Conservation (phyloP, 192 early-diverging fungal genomes). For the Coemansia sp. region DNA sequence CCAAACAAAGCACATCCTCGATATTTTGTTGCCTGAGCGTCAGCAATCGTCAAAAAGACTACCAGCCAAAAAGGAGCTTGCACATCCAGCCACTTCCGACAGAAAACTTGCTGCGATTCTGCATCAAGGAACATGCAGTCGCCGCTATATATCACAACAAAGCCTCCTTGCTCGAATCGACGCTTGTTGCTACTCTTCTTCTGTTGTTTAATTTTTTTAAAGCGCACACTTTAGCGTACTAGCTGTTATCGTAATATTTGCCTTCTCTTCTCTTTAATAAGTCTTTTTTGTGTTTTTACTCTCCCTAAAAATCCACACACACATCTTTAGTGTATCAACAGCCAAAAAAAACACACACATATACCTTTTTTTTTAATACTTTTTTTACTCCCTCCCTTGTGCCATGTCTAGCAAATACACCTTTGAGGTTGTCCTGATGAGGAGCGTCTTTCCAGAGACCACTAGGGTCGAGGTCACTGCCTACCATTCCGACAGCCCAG, state of each 20-base stretch:
- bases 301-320: not conserved
- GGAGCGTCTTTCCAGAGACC: slow-evolving; percentile 5
- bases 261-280: slow-evolving; percentile 6
- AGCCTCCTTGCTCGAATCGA: slow-evolving; percentile 3
- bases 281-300: slow-evolving; percentile 8
- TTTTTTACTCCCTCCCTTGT: not conserved
- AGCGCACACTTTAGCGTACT: slow-evolving; percentile 1
- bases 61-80: not conserved
- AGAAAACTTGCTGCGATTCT: not conserved
- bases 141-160: slow-evolving; percentile 2
- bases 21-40: not conserved
- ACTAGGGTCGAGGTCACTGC: slow-evolving; percentile 29
- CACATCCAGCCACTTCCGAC: not conserved
- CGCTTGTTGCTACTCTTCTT: not conserved
- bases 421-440: slow-evolving; percentile 17
- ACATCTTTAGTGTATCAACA: not conserved
- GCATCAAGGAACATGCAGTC: slow-evolving; percentile 1
- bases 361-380: not conserved
- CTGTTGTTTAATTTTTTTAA: not conserved
- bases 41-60: not conserved
- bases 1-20: slow-evolving; percentile 5
- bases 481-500: slow-evolving; percentile 7
- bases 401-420: slow-evolving; percentile 23
- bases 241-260: slow-evolving; percentile 5
- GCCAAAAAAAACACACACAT: not conserved